Conservation (phyloP, 805 yeast species). For the Lachancea sp. region DNA sequence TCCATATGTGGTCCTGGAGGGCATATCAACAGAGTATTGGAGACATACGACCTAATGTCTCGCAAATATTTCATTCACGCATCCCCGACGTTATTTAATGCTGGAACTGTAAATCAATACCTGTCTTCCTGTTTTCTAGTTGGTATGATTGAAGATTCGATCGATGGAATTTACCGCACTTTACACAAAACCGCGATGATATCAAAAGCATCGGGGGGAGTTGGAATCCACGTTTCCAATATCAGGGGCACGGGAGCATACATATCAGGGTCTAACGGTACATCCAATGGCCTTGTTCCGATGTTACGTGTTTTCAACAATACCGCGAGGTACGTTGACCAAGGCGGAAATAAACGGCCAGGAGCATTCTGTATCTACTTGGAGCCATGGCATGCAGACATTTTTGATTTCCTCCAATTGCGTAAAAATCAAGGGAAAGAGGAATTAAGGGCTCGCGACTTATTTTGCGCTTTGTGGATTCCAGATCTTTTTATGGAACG, state of each 20-base stretch:
- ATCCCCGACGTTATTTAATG: constrained; percentile 87
- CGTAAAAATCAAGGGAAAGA: constrained; percentile 94
- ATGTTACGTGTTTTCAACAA: constrained; percentile 90
- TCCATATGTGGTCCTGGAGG: constrained; percentile 71
- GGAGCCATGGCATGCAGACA: constrained; percentile 95
- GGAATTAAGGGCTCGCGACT: constrained; percentile 84
- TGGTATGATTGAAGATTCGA: constrained; percentile 40
- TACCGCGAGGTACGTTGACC: constrained; percentile 94
- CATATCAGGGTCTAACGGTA: constrained; percentile 86
- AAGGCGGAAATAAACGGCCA: constrained; percentile 95
- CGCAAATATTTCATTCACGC: constrained; percentile 76
- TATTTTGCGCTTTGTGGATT: constrained; percentile 88
- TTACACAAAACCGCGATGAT: constrained; percentile 83
- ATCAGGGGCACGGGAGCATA: constrained; percentile 78
- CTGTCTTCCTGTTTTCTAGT: constrained; percentile 90
- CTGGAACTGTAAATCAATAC: constrained; percentile 78
- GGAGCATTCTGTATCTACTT: constrained; percentile 91
- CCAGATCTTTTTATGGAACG: constrained; percentile 90
- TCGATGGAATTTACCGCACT: constrained; percentile 61
- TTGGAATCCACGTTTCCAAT: constrained; percentile 81
- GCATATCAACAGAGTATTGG: constrained; percentile 55
- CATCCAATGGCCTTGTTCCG: constrained; percentile 85
- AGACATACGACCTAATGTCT: constrained; percentile 85
- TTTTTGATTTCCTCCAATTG: constrained; percentile 75
- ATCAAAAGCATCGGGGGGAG: constrained; percentile 91